Conservation (phyloP, 1,139 yeast genomes). For the Yamadazyma aaseri region DNA sequence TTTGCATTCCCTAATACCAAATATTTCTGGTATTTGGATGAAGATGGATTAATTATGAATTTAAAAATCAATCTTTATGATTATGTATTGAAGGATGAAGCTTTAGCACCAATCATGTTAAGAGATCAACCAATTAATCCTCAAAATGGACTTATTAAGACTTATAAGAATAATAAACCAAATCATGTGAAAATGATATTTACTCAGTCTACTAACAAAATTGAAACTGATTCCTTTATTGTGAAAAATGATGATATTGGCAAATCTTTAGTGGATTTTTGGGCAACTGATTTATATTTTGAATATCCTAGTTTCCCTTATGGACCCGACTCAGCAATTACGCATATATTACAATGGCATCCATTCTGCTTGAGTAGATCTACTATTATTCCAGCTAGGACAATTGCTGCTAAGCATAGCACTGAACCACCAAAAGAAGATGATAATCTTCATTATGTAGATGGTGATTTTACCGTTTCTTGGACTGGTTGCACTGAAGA, state of each 20-base stretch:
- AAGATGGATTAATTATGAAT: conserved; percentile 71
- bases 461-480: conserved; percentile 64
- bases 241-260: conserved; percentile 64
- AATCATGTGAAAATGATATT: conserved; percentile 55
- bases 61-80: conserved; percentile 54
- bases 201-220: conserved; percentile 60
- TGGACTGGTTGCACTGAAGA: conserved; percentile 54
- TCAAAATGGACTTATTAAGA: conserved; percentile 65
- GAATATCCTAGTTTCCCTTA: conserved; percentile 60
- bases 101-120: conserved; percentile 57
- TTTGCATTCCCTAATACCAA: conserved; percentile 81
- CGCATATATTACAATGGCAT: conserved; percentile 93
- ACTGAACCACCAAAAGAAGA: conserved; percentile 23
- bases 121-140: conserved; percentile 69
- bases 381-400: conserved; percentile 62
- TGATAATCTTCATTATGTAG: conserved; percentile 46
- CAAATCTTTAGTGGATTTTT: conserved; percentile 66
- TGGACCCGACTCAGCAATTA: conserved; percentile 65
- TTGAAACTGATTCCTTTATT: conserved; percentile 69
- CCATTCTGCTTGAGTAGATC: conserved; percentile 72
- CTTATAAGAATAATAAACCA: conserved; percentile 61
- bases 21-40: conserved; percentile 83
- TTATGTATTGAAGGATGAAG: conserved; percentile 55
- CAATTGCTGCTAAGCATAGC: conserved; percentile 34
- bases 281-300: conserved; percentile 71